Evolutionary conservation across 768 basidiomycete species (phyloP).

Genomic region (Cytidiella melzeri): DNA sequence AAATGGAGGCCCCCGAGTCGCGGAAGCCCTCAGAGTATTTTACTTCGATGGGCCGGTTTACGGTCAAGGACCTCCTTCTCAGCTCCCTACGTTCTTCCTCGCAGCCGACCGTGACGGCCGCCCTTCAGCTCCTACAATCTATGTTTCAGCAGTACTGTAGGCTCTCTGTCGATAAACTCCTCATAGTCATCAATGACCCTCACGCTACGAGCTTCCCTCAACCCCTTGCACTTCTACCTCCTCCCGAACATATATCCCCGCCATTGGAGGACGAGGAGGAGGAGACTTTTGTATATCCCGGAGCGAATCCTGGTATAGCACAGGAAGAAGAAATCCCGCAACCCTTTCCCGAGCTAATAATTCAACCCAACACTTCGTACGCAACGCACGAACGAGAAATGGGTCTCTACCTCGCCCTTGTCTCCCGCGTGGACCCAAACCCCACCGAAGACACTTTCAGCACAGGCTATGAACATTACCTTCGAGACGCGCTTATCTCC

Average conservation of each 20-base stretch:
- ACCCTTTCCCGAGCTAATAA: conserved; percentile 32
- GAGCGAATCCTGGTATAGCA: conserved; percentile 22
- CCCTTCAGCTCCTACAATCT: conserved; percentile 75
- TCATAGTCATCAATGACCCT: conserved; percentile 64
- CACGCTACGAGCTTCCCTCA: conserved; percentile 71
- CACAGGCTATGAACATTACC: conserved; percentile 80
- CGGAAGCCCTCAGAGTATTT: conserved; percentile 74
- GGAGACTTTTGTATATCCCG: conserved; percentile 43
- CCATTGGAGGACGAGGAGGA: conserved; percentile 27
- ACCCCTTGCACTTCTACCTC: conserved; percentile 35
- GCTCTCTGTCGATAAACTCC: conserved; percentile 56
- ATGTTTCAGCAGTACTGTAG: conserved; percentile 67
- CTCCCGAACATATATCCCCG: not conserved
- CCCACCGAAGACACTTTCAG: conserved; percentile 70
- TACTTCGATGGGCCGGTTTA: conserved; percentile 83
- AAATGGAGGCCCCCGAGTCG: conserved; percentile 74
- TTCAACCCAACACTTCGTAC: conserved; percentile 66
- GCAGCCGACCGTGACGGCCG: conserved; percentile 63
- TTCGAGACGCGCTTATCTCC: conserved; percentile 63
- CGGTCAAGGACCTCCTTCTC: conserved; percentile 81
- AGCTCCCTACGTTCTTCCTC: conserved; percentile 69
- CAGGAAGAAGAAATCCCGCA: conserved; percentile 13
- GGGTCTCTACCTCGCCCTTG: conserved; percentile 69
- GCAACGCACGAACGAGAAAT: conserved; percentile 83
- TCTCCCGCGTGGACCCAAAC: conserved; percentile 71